Base-by-base conservation (phyloP, 2,329 filamentous ascomycete genomes). In the Tolypocladium nubicola region DNA sequence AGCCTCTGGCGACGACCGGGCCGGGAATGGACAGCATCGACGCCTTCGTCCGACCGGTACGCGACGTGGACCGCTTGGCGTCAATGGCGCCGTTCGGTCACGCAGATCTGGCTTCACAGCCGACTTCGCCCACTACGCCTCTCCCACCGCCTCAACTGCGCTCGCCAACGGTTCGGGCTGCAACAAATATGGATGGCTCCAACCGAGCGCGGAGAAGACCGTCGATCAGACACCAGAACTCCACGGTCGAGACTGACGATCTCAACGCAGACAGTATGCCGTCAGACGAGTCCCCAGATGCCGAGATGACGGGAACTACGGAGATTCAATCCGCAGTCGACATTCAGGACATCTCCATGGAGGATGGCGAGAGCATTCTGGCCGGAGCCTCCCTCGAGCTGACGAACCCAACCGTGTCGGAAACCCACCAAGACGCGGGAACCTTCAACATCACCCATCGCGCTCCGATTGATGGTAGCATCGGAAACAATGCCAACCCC, bases 401-500 rank as follows among this genome's bases (percentile, higher is more conserved):
- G 60, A 84, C 86, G 3, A 87, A 90, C 9, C 88, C 88, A 2
- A 88, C 88, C 39, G 88, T 88, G 3, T 92, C 91, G 0, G 90
- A 94, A 65, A 83, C 86, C n/a, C 71, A 73, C 52, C 88, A 91
- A 64, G 90, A 95, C 64, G 83, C 89, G 14, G 91, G 93, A 57
- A 90, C 91, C 0, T 97, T 97, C 73, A 95, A 96, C 73, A 95
- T 97, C 65, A 91, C 89, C 8, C 93, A 97, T 71, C 86, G 89
- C 56, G 87, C 86, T 53, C 84, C 87, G 1, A 84, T 94, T 40
- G 91, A 96, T 67, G 90, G 90, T 54, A 96, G 90, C 71, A 86
- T 93, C 58, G 84, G 87, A 64, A 91, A 89, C 67, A 84, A 84
- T 58, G 81, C 83, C 39, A 82, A 86, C 4, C 85, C 88, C 50